Percentiles rank a stretch among this genome's conserved stretches.
phyloP scores from a whole-genome alignment of 2,329 filamentous ascomycete genomes.

The Curvularia spicifera region DNA sequence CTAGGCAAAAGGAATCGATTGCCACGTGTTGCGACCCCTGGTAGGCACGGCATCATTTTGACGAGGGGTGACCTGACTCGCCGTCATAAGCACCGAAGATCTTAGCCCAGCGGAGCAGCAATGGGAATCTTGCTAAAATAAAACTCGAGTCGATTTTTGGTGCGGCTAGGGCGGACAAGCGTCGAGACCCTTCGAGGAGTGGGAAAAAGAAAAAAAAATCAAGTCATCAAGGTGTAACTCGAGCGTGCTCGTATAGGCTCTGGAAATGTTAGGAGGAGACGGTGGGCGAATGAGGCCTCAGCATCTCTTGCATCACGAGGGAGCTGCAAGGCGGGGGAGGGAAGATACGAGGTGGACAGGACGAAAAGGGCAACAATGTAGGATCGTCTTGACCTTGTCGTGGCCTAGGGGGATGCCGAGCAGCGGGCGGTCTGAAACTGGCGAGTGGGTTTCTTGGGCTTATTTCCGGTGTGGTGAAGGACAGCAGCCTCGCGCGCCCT shows the following conservation, averaged over 20 bases:
- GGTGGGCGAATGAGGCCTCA: neutral
- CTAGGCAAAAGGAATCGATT: slow-evolving; percentile 38
- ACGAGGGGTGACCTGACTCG: slow-evolving; percentile 39
- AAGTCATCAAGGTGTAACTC: slow-evolving; percentile 2
- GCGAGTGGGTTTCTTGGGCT: slow-evolving; percentile 18
- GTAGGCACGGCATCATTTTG: slow-evolving; percentile 32
- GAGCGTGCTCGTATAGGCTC: slow-evolving; percentile 23
- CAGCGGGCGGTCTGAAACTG: slow-evolving; percentile 21
- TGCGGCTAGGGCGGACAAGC: slow-evolving; percentile 19
- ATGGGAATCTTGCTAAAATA: slow-evolving; percentile 20
- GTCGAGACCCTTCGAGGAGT: slow-evolving; percentile 1
- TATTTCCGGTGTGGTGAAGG: slow-evolving; percentile 17
- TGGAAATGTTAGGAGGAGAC: neutral
- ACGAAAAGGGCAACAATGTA: neutral
- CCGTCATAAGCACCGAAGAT: slow-evolving; percentile 33
- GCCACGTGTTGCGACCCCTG: slow-evolving; percentile 41
- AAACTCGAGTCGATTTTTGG: slow-evolving; percentile 20
- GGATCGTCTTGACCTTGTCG: neutral
- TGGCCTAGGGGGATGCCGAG: slow-evolving; percentile 9
- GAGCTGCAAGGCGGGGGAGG: too few relatives aligned
- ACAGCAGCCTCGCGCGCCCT: slow-evolving; percentile 23
- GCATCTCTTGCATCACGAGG: neutral
- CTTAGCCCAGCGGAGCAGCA: slow-evolving; percentile 19
- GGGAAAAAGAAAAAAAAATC: neutral
- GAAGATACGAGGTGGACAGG: neutral